Evolutionary conservation across 495 filamentous ascomycete genomes (phyloP), one percentile per base, ranked within the genome.

Genomic region (Xylaria telfairii): DNA sequence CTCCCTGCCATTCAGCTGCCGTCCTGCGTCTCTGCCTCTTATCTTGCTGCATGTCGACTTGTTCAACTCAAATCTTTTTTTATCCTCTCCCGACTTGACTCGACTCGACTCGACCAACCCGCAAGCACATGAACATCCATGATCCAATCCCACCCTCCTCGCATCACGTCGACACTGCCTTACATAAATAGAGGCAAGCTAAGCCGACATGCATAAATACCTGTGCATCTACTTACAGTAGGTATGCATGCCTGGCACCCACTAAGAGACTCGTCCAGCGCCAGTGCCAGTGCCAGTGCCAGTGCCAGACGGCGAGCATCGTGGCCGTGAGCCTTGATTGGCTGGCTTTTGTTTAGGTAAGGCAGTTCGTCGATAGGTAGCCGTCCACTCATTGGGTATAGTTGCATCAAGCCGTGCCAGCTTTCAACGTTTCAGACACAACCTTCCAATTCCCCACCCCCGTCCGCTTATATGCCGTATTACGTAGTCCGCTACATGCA

Each of bases 371-470:
- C 13, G 42, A 69, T 42, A 32, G 46, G 41, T n/a, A 59, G 13
- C 37, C 12, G 39, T 28, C n/a, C 21, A 42, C 42, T 49, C 39
- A 70, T 70, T 70, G 61, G 68, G 68, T 70, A 70, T 54, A 57
- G 49, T 49, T 57, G 61, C 68, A 65, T 60, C 61, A 59, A 39
- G 41, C 61, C 46, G 57, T 54, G 21, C 24, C 59, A 51, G 54
- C 67, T 61, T 51, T 53, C 15, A 62, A 46, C 19, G 66, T 68
- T 68, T 68, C 66, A 68, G 56, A 59, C 51, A 46, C 24, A 41
- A 5, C 41, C 42, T n/a, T n/a, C n/a, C n/a, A n/a, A 13, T 49
- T 37, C 67, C 10, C 67, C 57, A 61, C 67, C 17, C 37, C 56
- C 67, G 63, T 63, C 67, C 46, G 30, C 67, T 46, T 42, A 69